Evolutionary conservation across 371 early-diverging fungal species (phyloP).

Genomic region (Rhizopus stolonifer): DNA sequence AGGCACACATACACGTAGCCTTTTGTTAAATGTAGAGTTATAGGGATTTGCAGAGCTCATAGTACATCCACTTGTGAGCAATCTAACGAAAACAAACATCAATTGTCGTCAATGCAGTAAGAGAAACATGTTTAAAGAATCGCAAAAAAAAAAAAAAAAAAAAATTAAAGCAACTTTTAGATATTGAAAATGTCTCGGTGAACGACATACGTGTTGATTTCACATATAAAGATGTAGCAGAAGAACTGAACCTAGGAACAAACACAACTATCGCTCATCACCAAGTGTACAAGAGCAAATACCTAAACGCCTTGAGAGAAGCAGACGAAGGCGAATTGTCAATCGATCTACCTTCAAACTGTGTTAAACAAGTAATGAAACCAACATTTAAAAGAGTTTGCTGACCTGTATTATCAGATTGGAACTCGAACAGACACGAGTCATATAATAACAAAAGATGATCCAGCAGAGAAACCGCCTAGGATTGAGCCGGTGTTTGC

Average conservation of each 20-base stretch:
- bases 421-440: background rate
- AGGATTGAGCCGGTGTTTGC: conserved; percentile 26
- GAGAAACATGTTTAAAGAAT: too few species aligned
- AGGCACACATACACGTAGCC: too few species aligned
- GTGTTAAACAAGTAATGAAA: conserved; percentile 38
- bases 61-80: conserved; percentile 53
- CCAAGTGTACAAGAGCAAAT: conserved; percentile 57
- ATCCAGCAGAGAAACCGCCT: conserved; percentile 3
- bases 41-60: conserved; percentile 68
- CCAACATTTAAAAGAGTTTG: too few species aligned
- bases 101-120: conserved; percentile 68
- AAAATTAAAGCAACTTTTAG: conserved; percentile 33
- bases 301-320: conserved; percentile 57
- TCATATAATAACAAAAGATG: conserved; percentile 1
- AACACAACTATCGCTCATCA: conserved; percentile 58
- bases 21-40: background rate
- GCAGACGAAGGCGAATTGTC: conserved; percentile 70
- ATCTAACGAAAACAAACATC: conserved; percentile 48
- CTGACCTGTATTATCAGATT: background rate
- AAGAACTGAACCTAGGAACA: conserved; percentile 46
- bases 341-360: conserved; percentile 57
- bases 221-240: conserved; percentile 51
- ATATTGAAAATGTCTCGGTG: conserved; percentile 56
- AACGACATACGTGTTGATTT: conserved; percentile 56
- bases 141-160: background rate